Conservation (phyloP, 345 rosid species). For the Eucalyptus regnans region DNA sequence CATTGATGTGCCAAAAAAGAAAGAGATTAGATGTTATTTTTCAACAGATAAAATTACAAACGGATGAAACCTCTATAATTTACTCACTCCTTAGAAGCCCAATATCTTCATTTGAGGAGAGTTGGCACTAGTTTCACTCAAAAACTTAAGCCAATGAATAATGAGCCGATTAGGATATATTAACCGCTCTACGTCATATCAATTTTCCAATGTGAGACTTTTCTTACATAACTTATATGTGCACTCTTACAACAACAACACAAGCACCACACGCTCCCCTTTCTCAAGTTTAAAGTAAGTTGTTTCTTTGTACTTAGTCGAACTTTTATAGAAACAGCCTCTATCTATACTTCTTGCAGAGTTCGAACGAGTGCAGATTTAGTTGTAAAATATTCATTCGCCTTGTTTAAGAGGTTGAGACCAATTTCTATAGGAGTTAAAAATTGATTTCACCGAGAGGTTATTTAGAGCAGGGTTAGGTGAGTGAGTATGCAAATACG, state of each 20-base stretch:
- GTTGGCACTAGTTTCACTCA: no score
- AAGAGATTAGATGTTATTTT: neutral
- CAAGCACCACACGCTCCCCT: neutral
- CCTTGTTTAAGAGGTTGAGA: neutral
- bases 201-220: no score
- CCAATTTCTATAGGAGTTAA: neutral
- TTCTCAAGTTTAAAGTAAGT: neutral
- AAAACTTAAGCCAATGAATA: no score
- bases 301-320: neutral
- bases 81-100: no score
- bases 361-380: neutral
- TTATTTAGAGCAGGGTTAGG: neutral
- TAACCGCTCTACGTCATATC: accelerated
- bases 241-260: neutral
- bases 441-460: neutral
- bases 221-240: no score
- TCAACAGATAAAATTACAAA: neutral
- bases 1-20: neutral
- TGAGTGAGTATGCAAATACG: neutral
- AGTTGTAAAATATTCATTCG: neutral
- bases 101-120: no score
- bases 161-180: no score
- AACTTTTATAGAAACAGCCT: neutral
- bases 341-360: neutral
- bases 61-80: no score